Percentiles rank a stretch among this genome's conserved stretches.
These are phyloP conservation scores for Vigna reflexopilosa DNA, from an alignment of 306 rosid genomes.

Conservation along the genomic window DNA sequence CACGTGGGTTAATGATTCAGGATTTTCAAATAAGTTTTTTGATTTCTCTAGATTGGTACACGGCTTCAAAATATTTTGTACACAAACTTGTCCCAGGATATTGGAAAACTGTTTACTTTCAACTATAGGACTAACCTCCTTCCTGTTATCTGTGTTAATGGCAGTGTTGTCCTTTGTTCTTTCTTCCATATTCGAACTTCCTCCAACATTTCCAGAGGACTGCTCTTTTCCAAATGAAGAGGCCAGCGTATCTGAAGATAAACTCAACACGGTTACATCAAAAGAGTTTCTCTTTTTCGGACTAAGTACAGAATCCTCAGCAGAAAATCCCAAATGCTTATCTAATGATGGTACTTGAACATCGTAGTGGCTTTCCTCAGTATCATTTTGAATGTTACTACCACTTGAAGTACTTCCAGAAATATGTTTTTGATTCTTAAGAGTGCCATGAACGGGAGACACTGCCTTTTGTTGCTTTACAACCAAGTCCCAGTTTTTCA, in stretches of 20 bases:
- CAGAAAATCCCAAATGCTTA: slow-evolving; percentile 64
- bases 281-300: slow-evolving; percentile 47
- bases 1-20: slow-evolving; percentile 37
- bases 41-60: slow-evolving; percentile 49
- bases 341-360: slow-evolving; percentile 49
- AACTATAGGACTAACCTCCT: slow-evolving; percentile 48
- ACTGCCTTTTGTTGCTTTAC: slow-evolving; percentile 48
- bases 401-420: slow-evolving; percentile 52
- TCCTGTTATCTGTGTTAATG: slow-evolving; percentile 38
- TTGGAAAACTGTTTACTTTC: slow-evolving; percentile 60
- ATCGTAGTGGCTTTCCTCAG: slow-evolving; percentile 47
- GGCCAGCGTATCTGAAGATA: slow-evolving; percentile 48
- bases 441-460: slow-evolving; percentile 60
- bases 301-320: slow-evolving; percentile 57
- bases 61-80: slow-evolving; percentile 53
- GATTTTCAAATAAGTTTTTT: slow-evolving; percentile 47
- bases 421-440: slow-evolving; percentile 57
- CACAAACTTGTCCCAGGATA: slow-evolving; percentile 48
- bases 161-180: slow-evolving; percentile 40
- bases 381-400: slow-evolving; percentile 40
- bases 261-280: slow-evolving; percentile 44
- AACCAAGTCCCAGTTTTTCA: slow-evolving; percentile 38
- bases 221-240: slow-evolving; percentile 51
- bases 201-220: slow-evolving; percentile 52
- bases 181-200: slow-evolving; percentile 47